These are phyloP conservation scores for Candida adriatica DNA, from an alignment of 805 yeast genomes.

Conservation along the genomic window DNA sequence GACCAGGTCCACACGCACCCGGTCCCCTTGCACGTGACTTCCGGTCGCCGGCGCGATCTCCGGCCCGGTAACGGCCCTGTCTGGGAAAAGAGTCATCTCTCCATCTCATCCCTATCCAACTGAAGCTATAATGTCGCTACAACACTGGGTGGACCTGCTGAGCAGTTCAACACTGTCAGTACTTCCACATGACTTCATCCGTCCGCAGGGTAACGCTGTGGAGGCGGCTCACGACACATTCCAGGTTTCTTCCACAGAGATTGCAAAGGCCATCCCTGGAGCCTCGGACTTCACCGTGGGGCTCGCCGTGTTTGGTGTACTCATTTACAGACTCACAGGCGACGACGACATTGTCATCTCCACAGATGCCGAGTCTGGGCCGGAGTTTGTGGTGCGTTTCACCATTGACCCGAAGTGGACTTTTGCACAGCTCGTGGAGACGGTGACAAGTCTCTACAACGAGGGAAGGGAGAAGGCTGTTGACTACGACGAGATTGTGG, in stretches of 20 bases:
- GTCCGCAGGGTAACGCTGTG: slow-evolving; percentile 62
- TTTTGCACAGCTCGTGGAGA: slow-evolving; percentile 45
- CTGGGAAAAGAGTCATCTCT: neutral
- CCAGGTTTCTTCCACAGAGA: slow-evolving; percentile 21
- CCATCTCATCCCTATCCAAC: too few species aligned
- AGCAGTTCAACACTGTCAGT: slow-evolving; percentile 81
- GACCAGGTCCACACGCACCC: too few species aligned
- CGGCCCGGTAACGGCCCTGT: slow-evolving; percentile 3
- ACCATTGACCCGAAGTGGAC: slow-evolving; percentile 46
- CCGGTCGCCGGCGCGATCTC: too few species aligned
- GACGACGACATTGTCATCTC: slow-evolving; percentile 91
- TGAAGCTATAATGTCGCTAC: too few species aligned
- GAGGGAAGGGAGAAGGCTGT: slow-evolving; percentile 27
- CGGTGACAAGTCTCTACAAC: slow-evolving; percentile 36
- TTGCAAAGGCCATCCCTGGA: slow-evolving; percentile 20
- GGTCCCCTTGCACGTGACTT: too few species aligned
- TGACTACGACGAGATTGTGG: slow-evolving; percentile 51
- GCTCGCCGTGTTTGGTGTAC: slow-evolving; percentile 59
- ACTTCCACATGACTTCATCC: slow-evolving; percentile 80
- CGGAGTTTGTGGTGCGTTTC: slow-evolving; percentile 58
- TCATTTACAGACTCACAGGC: slow-evolving; percentile 78
- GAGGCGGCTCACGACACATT: slow-evolving; percentile 52
- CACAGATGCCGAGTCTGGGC: slow-evolving; percentile 41
- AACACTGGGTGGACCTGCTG: slow-evolving; percentile 59
- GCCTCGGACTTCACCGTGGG: slow-evolving; percentile 40